These are phyloP conservation scores for Hyphodiscus sp. DNA, from an alignment of 2,329 filamentous ascomycete genomes.

Conservation along the genomic window DNA sequence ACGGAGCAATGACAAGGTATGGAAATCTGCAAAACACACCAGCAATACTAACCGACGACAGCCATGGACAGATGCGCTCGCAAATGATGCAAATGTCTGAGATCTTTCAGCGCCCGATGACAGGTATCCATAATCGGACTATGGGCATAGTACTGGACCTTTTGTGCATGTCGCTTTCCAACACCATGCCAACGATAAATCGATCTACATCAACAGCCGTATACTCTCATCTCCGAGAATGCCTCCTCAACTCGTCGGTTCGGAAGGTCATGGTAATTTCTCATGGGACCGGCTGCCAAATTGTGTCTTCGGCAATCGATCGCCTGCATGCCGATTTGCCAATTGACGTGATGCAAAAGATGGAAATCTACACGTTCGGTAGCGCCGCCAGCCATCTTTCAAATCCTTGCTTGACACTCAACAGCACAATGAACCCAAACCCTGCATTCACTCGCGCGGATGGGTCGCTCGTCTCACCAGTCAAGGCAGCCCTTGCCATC, in stretches of 20 bases:
- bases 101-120: slow-evolving; percentile 63
- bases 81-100: slow-evolving; percentile 63
- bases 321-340: slow-evolving; percentile 66
- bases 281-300: slow-evolving; percentile 72
- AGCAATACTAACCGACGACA: background rate
- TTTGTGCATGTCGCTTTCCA: slow-evolving; percentile 66
- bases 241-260: slow-evolving; percentile 52
- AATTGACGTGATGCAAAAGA: slow-evolving; percentile 53
- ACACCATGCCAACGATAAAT: slow-evolving; percentile 47
- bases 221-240: slow-evolving; percentile 52
- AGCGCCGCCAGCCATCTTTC: slow-evolving; percentile 74
- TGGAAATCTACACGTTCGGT: slow-evolving; percentile 72
- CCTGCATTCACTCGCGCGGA: background rate
- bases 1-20: slow-evolving; percentile 15
- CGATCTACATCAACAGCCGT: slow-evolving; percentile 49
- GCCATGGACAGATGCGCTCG: slow-evolving; percentile 56
- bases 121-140: slow-evolving; percentile 70
- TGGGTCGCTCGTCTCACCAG: background rate
- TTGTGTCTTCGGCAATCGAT: slow-evolving; percentile 63
- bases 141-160: slow-evolving; percentile 66
- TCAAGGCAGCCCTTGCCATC: background rate
- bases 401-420: slow-evolving; percentile 46
- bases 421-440: background rate
- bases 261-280: slow-evolving; percentile 65
- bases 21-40: background rate